Conservation (phyloP, 2,329 filamentous ascomycete species). For the Pseudogymnoascus sp. region DNA sequence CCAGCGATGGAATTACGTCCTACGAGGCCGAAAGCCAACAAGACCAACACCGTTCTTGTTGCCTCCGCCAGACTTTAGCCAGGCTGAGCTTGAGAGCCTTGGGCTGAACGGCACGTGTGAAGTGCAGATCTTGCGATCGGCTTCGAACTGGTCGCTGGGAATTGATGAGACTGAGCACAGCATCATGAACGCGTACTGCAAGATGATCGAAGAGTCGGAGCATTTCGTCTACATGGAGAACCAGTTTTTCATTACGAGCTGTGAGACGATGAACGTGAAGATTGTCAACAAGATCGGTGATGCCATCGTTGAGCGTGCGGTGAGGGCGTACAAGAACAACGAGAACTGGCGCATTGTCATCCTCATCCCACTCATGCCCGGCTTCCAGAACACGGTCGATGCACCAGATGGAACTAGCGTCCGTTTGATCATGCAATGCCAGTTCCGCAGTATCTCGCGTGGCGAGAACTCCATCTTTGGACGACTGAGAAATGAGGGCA, state of each 20-base stretch:
- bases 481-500: constrained; percentile 65
- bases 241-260: constrained; percentile 95
- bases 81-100: constrained; percentile 75
- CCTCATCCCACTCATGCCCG: constrained; percentile 92
- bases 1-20: constrained; percentile 94
- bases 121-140: constrained; percentile 89
- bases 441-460: constrained; percentile 91
- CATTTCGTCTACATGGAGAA: constrained; percentile 99
- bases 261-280: constrained; percentile 75
- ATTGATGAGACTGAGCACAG: constrained; percentile 84
- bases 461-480: constrained; percentile 90
- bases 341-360: constrained; percentile 89
- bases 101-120: constrained; percentile 92
- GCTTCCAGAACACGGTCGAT: constrained; percentile 94
- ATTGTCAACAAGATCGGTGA: constrained; percentile 93
- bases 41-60: constrained; percentile 88
- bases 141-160: constrained; percentile 84
- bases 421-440: constrained; percentile 90
- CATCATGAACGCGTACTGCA: constrained; percentile 91
- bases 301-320: constrained; percentile 84
- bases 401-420: constrained; percentile 91
- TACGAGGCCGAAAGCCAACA: constrained; percentile 86
- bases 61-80: constrained; percentile 84
- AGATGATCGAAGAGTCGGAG: constrained; percentile 88
- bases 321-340: constrained; percentile 70